These are phyloP conservation scores for Metarhizium sp. DNA, from an alignment of 2,329 filamentous ascomycete species.

Conservation along the genomic window DNA sequence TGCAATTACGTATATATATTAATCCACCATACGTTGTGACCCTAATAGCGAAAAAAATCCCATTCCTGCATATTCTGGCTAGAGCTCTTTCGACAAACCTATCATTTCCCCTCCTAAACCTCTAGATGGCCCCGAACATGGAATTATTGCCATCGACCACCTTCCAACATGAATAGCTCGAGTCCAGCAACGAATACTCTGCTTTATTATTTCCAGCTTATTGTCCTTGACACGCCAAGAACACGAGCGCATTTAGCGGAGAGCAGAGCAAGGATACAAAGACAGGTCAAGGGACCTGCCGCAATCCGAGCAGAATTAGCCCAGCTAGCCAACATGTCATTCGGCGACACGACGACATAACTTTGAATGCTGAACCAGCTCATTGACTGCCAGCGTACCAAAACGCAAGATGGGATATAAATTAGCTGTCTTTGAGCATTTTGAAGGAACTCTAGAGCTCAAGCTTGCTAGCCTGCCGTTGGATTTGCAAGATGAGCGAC, in stretches of 20 bases:
- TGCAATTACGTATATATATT: too few species aligned
- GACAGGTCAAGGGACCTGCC: slow-evolving; percentile 2
- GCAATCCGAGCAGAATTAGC: too few species aligned
- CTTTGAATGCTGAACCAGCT: too few species aligned
- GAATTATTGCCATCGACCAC: slow-evolving; percentile 83
- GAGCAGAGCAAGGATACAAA: slow-evolving; percentile 5
- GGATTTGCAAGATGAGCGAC: too few species aligned
- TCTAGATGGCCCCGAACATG: slow-evolving; percentile 47
- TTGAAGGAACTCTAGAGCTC: too few species aligned
- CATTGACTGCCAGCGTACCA: too few species aligned
- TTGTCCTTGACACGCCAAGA: slow-evolving; percentile 4
- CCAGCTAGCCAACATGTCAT: too few species aligned
- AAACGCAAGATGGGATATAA: too few species aligned
- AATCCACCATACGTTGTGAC: slow-evolving; percentile 72
- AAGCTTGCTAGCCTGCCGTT: too few species aligned
- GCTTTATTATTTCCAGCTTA: neutral
- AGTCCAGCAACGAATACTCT: slow-evolving; percentile 57
- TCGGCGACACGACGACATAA: too few species aligned
- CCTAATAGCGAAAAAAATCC: slow-evolving; percentile 62
- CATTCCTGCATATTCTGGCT: slow-evolving; percentile 73
- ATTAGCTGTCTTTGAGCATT: too few species aligned
- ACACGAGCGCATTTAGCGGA: slow-evolving; percentile 3
- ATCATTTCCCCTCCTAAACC: slow-evolving; percentile 58
- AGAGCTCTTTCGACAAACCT: slow-evolving; percentile 83
- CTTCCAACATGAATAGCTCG: slow-evolving; percentile 74